Percentiles rank a stretch among this genome's conserved stretches.
Evolutionary conservation across 2,329 filamentous ascomycete genomes (phyloP).

Genomic region (Nigrospora oryzae): DNA sequence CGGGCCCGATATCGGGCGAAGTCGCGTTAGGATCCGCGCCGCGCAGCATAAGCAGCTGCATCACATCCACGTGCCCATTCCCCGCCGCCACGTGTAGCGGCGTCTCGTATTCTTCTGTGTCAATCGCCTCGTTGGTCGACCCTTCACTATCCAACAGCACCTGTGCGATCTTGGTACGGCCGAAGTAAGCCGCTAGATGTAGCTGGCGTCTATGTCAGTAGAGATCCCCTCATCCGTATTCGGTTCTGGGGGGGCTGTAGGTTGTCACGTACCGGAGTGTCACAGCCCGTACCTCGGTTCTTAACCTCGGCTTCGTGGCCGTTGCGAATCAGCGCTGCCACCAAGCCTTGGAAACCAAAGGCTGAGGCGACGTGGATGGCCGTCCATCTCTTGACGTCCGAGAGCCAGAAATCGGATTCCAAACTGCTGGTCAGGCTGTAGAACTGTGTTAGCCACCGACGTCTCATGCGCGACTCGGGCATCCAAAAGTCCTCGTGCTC

Average conservation of each 20-base stretch:
- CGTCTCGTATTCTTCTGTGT: conserved; percentile 19
- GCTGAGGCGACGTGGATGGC: conserved; percentile 28
- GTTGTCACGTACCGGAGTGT: conserved; percentile 22
- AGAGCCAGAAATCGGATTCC: conserved; percentile 15
- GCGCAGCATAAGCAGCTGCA: conserved; percentile 27
- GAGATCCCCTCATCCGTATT: not conserved
- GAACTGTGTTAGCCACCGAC: conserved; percentile 28
- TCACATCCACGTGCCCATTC: conserved; percentile 27
- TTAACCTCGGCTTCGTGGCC: conserved; percentile 25
- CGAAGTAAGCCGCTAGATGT: conserved; percentile 21
- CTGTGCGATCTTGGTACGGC: conserved; percentile 25
- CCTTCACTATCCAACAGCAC: conserved; percentile 24
- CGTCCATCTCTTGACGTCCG: conserved; percentile 13
- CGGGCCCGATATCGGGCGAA: conserved; percentile 17
- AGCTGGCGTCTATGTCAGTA: conserved; percentile 9
- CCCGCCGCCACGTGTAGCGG: conserved; percentile 29
- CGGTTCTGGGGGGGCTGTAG: too few relatives aligned
- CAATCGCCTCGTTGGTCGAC: conserved; percentile 23
- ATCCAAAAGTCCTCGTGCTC: conserved; percentile 29
- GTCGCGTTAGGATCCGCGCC: conserved; percentile 27
- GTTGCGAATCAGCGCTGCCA: conserved; percentile 27
- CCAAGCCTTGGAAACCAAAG: conserved; percentile 28
- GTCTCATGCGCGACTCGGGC: conserved; percentile 22
- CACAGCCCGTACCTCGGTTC: conserved; percentile 17
- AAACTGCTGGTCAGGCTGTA: conserved; percentile 21